Conservation (phyloP, 805 yeast genomes). For the Metschnikowia bowlesiae region DNA sequence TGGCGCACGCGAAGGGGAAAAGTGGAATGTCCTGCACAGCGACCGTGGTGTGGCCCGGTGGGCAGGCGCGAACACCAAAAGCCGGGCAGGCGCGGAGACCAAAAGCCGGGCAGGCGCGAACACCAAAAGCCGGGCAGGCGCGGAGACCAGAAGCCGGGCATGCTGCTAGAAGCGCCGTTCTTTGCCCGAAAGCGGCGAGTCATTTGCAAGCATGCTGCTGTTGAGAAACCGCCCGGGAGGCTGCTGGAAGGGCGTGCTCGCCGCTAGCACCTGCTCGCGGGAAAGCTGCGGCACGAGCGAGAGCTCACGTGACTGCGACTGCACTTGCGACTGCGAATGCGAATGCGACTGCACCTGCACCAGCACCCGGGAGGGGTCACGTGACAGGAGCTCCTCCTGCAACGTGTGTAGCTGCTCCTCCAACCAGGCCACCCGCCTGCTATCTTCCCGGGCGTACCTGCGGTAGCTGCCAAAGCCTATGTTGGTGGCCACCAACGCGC, state of each 20-base stretch:
- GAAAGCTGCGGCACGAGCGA: neutral
- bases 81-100: no score
- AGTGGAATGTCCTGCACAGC: neutral
- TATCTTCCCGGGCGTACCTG: constrained; percentile 2
- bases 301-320: neutral
- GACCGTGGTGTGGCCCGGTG: no score
- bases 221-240: constrained; percentile 1
- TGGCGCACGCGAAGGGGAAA: neutral
- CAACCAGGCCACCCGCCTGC: constrained; percentile 1
- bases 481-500: constrained; percentile 50
- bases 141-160: no score
- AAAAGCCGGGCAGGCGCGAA: no score
- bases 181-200: constrained; percentile 9
- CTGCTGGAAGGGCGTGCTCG: constrained; percentile 10
- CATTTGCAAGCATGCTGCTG: constrained; percentile 8
- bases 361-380: neutral
- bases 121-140: no score
- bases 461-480: constrained; percentile 12
- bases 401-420: constrained; percentile 1
- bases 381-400: neutral
- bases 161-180: neutral
- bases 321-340: neutral
- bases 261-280: neutral
- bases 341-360: no score
- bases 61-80: no score